Percentiles rank a stretch among this genome's conserved stretches.
These are phyloP conservation scores for Apiospora rasikravindrae DNA, from an alignment of 2,329 filamentous ascomycete genomes.

Conservation along the genomic window DNA sequence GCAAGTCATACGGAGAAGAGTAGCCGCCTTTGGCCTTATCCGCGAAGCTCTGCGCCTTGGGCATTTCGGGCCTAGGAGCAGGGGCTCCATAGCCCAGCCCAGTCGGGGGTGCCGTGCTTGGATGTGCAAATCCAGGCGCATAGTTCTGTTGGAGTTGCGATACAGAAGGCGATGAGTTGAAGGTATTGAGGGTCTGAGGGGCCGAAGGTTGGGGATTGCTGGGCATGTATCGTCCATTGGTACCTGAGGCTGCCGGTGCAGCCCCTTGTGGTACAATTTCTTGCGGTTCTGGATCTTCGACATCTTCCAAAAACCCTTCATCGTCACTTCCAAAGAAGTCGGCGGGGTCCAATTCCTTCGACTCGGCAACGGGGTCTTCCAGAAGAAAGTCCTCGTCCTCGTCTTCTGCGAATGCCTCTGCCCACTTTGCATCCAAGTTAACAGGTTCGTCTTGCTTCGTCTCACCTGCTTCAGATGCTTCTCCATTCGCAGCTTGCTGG, in stretches of 20 bases:
- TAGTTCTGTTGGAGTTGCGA: conserved; percentile 32
- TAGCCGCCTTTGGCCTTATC: conserved; percentile 93
- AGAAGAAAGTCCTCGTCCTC: conserved; percentile 68
- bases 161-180: conserved; percentile 51
- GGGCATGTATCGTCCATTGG: conserved; percentile 44
- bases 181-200: conserved; percentile 45
- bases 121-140: conserved; percentile 35
- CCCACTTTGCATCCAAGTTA: conserved; percentile 76
- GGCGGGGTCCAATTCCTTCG: conserved; percentile 62
- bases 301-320: conserved; percentile 82
- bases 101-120: conserved; percentile 35
- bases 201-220: conserved; percentile 32
- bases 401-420: conserved; percentile 79
- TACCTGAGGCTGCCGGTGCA: conserved; percentile 29
- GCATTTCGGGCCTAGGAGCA: conserved; percentile 50
- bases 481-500: conserved; percentile 20
- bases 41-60: conserved; percentile 80
- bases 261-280: conserved; percentile 30
- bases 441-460: conserved; percentile 31
- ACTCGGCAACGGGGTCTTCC: conserved; percentile 56
- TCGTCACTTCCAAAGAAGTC: conserved; percentile 82
- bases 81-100: conserved; percentile 45
- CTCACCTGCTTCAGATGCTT: conserved; percentile 28
- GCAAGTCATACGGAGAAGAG: conserved; percentile 91
- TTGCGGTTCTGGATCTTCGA: conserved; percentile 44